Conservation (phyloP, 345 rosid species). For the Ricinus communis region DNA sequence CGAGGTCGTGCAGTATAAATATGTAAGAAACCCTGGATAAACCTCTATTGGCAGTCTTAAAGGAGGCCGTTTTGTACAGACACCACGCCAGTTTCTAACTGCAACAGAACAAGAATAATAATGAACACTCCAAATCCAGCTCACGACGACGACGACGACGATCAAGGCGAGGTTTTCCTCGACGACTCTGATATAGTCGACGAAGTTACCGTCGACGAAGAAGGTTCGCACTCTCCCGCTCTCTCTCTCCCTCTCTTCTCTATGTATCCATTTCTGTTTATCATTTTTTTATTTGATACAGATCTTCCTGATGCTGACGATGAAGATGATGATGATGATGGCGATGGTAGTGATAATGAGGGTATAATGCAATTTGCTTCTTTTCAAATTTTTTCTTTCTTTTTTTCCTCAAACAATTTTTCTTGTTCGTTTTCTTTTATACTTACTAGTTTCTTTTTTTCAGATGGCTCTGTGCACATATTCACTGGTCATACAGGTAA, state of each 20-base stretch:
- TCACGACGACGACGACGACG: slow-evolving; percentile 18
- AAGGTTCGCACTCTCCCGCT: slow-evolving; percentile 42
- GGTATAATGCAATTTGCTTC: slow-evolving; percentile 18
- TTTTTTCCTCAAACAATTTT: too few relatives aligned
- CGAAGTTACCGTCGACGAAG: slow-evolving; percentile 71
- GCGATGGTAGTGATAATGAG: slow-evolving; percentile 29
- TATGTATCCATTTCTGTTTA: background rate
- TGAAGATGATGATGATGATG: slow-evolving; percentile 43
- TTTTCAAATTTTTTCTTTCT: background rate
- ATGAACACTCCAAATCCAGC: slow-evolving; percentile 8
- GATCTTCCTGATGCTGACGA: slow-evolving; percentile 74
- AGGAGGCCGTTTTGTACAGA: background rate
- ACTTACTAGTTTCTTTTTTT: background rate
- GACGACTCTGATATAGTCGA: slow-evolving; percentile 70
- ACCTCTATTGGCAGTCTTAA: background rate
- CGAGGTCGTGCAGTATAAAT: too few relatives aligned
- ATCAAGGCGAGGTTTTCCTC: slow-evolving; percentile 48
- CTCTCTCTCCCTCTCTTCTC: background rate
- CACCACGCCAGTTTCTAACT: too few relatives aligned
- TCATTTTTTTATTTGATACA: background rate
- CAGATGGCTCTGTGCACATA: slow-evolving; percentile 84
- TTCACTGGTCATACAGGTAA: slow-evolving; percentile 88
- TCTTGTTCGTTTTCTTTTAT: background rate
- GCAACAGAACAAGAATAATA: too few relatives aligned
- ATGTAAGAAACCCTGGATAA: background rate